A percentile compares a stretch with the other conserved stretches of the same genome.
These are phyloP conservation scores for Hyaloperonospora arabidopsidis DNA, from an alignment of 352 stramenopile species.

Conservation along the genomic window DNA sequence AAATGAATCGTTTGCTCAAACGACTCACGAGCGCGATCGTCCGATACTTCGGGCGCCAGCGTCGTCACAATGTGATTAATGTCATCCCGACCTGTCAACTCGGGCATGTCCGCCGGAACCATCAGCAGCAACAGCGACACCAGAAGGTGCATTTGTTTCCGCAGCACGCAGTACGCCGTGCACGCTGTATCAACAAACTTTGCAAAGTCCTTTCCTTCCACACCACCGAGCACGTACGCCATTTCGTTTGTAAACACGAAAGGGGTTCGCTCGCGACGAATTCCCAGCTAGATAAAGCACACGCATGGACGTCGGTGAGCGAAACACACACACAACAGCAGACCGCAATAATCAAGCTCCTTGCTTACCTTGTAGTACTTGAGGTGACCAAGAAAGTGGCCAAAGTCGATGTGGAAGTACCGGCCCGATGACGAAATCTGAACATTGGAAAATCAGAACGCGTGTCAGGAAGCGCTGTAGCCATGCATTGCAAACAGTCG, in stretches of 20 bases:
- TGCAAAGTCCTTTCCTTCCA: conserved; percentile 59
- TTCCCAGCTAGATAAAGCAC: conserved; percentile 42
- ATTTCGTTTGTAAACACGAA: conserved; percentile 88
- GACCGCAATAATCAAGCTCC: neutral
- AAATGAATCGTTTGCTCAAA: conserved; percentile 77
- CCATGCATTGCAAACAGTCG: neutral
- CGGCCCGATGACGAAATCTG: conserved; percentile 64
- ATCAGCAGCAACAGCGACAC: conserved; percentile 80
- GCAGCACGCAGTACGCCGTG: conserved; percentile 64
- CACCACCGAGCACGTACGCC: conserved; percentile 76
- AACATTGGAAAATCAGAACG: neutral
- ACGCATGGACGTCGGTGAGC: neutral
- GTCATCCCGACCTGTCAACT: conserved; percentile 69
- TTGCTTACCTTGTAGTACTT: conserved; percentile 58
- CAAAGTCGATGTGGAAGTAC: conserved; percentile 88
- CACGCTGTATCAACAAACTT: conserved; percentile 70
- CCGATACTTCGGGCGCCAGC: conserved; percentile 58
- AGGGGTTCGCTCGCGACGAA: conserved; percentile 73
- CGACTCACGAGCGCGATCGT: conserved; percentile 52
- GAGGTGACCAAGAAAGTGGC: conserved; percentile 82
- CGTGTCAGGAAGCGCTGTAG: neutral
- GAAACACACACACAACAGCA: neutral
- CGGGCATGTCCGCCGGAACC: conserved; percentile 82
- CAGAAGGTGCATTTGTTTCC: conserved; percentile 83
- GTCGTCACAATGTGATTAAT: conserved; percentile 83